A percentile compares a stretch with the other conserved stretches of the same genome.
These are phyloP conservation scores for Aureobasidium sp. DNA, from an alignment of 2,329 filamentous ascomycete species.

Conservation along the genomic window DNA sequence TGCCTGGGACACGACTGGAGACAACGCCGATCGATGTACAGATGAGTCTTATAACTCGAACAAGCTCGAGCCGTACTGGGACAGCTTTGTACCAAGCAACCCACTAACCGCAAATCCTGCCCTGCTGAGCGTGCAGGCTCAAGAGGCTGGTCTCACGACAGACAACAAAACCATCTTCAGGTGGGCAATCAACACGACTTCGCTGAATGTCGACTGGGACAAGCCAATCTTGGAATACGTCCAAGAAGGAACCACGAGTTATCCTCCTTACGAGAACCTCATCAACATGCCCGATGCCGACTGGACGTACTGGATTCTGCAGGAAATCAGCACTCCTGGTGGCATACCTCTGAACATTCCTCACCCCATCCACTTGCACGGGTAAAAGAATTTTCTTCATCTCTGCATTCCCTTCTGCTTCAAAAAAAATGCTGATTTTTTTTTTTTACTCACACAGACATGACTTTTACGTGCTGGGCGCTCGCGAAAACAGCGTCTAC, in stretches of 20 bases:
- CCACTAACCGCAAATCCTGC: slow-evolving; percentile 24
- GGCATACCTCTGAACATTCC: slow-evolving; percentile 20
- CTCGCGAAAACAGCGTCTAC: slow-evolving; percentile 20
- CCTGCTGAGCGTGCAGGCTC: not conserved
- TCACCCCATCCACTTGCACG: slow-evolving; percentile 18
- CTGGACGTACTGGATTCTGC: slow-evolving; percentile 33
- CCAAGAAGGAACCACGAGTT: slow-evolving; percentile 20
- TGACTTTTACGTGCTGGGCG: slow-evolving; percentile 28
- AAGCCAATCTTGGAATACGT: slow-evolving; percentile 34
- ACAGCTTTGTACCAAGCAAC: slow-evolving; percentile 24
- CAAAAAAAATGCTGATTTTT: not conserved
- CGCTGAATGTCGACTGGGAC: slow-evolving; percentile 32
- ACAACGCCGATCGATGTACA: slow-evolving; percentile 30
- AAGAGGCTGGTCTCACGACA: slow-evolving; percentile 15
- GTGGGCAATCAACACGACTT: slow-evolving; percentile 35
- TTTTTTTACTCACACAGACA: slow-evolving; percentile 25
- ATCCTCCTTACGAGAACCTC: not conserved
- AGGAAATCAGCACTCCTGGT: slow-evolving; percentile 20
- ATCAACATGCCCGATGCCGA: not conserved
- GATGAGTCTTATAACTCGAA: slow-evolving; percentile 27
- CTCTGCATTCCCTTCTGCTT: slow-evolving; percentile 4
- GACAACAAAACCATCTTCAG: slow-evolving; percentile 27
- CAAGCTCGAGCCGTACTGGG: slow-evolving; percentile 30
- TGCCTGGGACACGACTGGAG: slow-evolving; percentile 26
- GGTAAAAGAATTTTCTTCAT: slow-evolving; percentile 5